Base-by-base conservation (phyloP, 257 asterid species). In the Solanum raphanifolium region DNA sequence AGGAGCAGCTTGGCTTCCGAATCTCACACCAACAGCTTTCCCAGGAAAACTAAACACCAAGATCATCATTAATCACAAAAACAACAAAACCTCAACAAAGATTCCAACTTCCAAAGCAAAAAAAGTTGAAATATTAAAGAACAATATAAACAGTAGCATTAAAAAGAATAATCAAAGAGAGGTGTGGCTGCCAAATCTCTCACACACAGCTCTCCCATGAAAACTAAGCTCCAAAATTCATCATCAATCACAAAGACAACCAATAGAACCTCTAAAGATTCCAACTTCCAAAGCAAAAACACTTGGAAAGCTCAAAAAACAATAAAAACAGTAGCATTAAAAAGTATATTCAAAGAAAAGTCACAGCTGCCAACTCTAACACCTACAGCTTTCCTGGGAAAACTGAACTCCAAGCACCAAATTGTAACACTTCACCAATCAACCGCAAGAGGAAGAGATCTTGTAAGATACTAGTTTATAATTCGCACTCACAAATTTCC, bases 321-420 rank as follows among this genome's bases (percentile, higher is more conserved):
- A 8, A 31, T 15, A 72, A 1, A 72, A 32, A 32, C 81, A 34
- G 0, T 18, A 72, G 13, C 38, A 69, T 7, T 31, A 29, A 69
- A 31, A 69, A 31, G 15, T 1, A 73, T 8, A 73, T 20, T 73
- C 46, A 32, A 9, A 2, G 38, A 71, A 71, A 31, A 71, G n/a
- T 0, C 9, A 12, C 84, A 88, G 62, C 96, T 94, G 38, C 93
- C 94, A 41, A 95, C 29, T 74, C 91, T 92, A 16, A 96, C 98
- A 76, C 98, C 96, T n/a, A 91, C 93, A 31, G 95, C 92, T 87
- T 92, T 95, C 9, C 99, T 98, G 31, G 95, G 98, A 84, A 96
- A 96, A 20, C 27, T n/a, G 41, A 60, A 23, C 35, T 13, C 15
- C 5, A 39, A 23, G 62, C 29, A 12, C 36, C 60, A 79, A 79